Evolutionary conservation across 768 basidiomycete species (phyloP), one percentile per base, ranked within the genome.

Genomic region (Leccinum arenicola): DNA sequence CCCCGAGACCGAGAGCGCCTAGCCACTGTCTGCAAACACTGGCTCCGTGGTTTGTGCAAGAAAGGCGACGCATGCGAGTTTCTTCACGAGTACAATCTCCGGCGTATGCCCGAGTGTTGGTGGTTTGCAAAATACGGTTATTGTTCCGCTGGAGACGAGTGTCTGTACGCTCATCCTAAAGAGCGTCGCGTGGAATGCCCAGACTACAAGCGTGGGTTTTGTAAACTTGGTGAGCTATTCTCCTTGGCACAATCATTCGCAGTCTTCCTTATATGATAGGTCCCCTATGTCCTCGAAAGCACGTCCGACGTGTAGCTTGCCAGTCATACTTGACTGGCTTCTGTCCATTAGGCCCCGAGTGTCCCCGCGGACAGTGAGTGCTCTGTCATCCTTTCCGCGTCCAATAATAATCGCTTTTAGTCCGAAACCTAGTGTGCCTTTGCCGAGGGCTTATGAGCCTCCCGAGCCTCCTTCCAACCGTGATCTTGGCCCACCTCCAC

Each of bases 41-140:
- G 96, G 91, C 84, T 99, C 47, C 85, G 97, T 57, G 97, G 97
- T 14, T 81, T 99, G 17, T 98, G 97, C 76, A 98, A 98, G 78
- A 98, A 98, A 74, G 96, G 95, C 55, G 91, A 95, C 70, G 88
- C 90, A 25, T 99, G 97, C 77, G 97, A 98, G 77, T 99, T 98
- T 74, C 82, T 98, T 70, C 97, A 99, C 76, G 97, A 98, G 77
- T 99, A 98, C 79, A 97, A 98, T 72, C 82, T 99, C 53, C 79
- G 97, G 59, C 88, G 93, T 61, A 98, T 98, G 95, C 97, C 97
- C 6, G 93, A 98, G 72, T 98, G 97, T 69, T 97, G 94, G 89
- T 98, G 95, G 95, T 98, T 87, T 73, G 93, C 93, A 54, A 97
- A 96, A 74, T 95, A 94, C 68, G 97, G 97, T 15, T 98, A 95